Evolutionary conservation across 768 basidiomycete species (phyloP), one percentile per base, ranked within the genome.

Genomic region (Trametes coccinea): DNA sequence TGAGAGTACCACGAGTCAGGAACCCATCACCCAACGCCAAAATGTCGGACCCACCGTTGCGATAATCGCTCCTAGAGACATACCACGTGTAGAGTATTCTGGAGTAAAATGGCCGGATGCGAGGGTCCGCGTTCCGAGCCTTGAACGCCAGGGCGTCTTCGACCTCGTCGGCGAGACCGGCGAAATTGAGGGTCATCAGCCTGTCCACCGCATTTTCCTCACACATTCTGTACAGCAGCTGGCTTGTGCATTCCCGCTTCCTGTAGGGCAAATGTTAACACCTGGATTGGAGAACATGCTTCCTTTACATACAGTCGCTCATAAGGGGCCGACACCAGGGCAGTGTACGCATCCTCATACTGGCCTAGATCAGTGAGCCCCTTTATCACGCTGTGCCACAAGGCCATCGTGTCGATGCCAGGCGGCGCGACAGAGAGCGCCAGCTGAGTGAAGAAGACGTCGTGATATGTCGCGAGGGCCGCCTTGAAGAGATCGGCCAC

Each of bases 41-140:
- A 27, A n/a, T 8, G 57, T 40, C 56, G 16, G 17, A 79, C 85
- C 74, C 72, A 95, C 96, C 97, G 72, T 85, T 93, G 53, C 93
- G 85, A 76, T 95, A 94, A 73, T 98, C 94, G 30, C 92, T 91
- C 72, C 92, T 81, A 58, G 83, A 81, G 67, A 89, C 84, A 72
- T 94, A 89, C 94, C 94, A 98, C 49, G 93, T 88, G 75, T 97
- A 96, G n/a, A 98, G 76, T 56, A 98, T 92, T 68, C 86, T 84
- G 39, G 93, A 88, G 77, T 96, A 98, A 70, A 86, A 88, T 0
- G 95, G 95, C 40, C 81, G 84, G 41, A 87, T 76, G 46, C 92
- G 84, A 51, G 96, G 94, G 76, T 99, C 93, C 16, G 89, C 88
- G 72, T 98, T 96, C 62, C 95, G 85, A 6, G 94, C 92, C 73